Percentiles rank a stretch among this genome's conserved stretches.
phyloP scores from a whole-genome alignment of 768 basidiomycete genomes.

The Amanita pseudoporphyria region DNA sequence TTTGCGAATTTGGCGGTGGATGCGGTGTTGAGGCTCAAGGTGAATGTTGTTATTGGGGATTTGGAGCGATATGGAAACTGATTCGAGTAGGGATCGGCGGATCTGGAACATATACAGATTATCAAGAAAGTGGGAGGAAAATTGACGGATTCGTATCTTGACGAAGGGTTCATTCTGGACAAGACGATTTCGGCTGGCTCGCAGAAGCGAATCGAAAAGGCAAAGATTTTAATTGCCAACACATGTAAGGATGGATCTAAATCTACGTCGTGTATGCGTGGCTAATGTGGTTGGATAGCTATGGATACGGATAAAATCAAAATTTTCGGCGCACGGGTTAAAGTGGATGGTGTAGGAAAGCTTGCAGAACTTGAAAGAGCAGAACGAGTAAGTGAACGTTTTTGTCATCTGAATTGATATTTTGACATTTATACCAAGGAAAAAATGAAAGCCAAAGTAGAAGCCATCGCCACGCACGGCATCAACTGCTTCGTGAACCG shows the following conservation, averaged over 20 bases:
- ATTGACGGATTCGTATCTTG: constrained; percentile 94
- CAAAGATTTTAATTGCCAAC: constrained; percentile 93
- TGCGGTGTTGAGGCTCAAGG: constrained; percentile 89
- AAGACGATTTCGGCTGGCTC: constrained; percentile 92
- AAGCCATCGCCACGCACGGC: constrained; percentile 87
- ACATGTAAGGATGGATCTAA: constrained; percentile 56
- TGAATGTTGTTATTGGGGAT: constrained; percentile 14
- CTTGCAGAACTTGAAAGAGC: constrained; percentile 97
- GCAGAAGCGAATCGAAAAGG: constrained; percentile 91
- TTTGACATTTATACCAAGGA: constrained; percentile 44
- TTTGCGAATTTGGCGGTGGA: constrained; percentile 97
- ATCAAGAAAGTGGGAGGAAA: constrained; percentile 99
- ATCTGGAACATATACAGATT: constrained; percentile 97
- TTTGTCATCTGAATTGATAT: neutral
- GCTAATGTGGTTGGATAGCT: constrained; percentile 35
- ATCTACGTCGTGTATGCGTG: neutral
- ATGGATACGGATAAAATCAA: constrained; percentile 99
- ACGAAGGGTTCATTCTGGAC: constrained; percentile 98
- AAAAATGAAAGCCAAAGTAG: constrained; percentile 99
- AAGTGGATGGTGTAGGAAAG: constrained; percentile 94
- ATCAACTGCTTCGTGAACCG: constrained; percentile 98
- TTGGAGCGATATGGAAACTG: neutral
- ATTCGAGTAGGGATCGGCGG: constrained; percentile 73
- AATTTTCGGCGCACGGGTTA: constrained; percentile 93
- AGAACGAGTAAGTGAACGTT: constrained; percentile 53